phyloP scores from a whole-genome alignment of 352 stramenopile genomes.

The Phytophthora kernoviae region DNA sequence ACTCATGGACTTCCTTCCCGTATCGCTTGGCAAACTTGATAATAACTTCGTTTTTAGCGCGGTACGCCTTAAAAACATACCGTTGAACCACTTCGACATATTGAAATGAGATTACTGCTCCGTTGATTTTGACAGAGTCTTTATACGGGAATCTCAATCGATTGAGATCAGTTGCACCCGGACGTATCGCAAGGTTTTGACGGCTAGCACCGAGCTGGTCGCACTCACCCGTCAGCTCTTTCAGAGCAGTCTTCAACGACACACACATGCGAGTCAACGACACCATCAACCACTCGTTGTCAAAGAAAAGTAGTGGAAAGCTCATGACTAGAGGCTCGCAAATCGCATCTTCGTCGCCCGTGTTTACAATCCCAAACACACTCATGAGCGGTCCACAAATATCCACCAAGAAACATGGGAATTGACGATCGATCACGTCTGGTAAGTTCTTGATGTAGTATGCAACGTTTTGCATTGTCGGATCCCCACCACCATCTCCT shows the following conservation, averaged over 20 bases:
- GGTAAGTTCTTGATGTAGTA: constrained; percentile 23
- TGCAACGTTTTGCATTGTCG: constrained; percentile 19
- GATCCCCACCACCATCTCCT: constrained; percentile 17
- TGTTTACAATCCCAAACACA: constrained; percentile 23
- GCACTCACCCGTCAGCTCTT: constrained; percentile 13
- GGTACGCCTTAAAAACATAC: constrained; percentile 23
- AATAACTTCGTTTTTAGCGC: constrained; percentile 18
- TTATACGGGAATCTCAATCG: constrained; percentile 21
- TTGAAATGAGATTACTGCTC: constrained; percentile 3
- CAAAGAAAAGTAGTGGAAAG: constrained; percentile 18
- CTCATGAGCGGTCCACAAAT: constrained; percentile 20
- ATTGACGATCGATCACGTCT: constrained; percentile 14
- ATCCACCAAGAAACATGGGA: constrained; percentile 22
- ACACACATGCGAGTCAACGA: constrained; percentile 9
- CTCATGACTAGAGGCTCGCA: constrained; percentile 22
- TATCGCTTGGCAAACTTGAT: constrained; percentile 32
- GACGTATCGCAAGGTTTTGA: constrained; percentile 3
- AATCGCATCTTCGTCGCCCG: constrained; percentile 11
- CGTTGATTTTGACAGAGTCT: constrained; percentile 11
- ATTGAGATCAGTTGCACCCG: neutral
- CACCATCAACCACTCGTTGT: constrained; percentile 10
- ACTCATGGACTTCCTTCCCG: constrained; percentile 24
- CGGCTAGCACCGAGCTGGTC: neutral
- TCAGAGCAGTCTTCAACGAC: constrained; percentile 14
- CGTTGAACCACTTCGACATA: constrained; percentile 17